These are phyloP conservation scores for Trichomonascaceae sp. DNA, from an alignment of 1,139 yeast species.

Conservation along the genomic window DNA sequence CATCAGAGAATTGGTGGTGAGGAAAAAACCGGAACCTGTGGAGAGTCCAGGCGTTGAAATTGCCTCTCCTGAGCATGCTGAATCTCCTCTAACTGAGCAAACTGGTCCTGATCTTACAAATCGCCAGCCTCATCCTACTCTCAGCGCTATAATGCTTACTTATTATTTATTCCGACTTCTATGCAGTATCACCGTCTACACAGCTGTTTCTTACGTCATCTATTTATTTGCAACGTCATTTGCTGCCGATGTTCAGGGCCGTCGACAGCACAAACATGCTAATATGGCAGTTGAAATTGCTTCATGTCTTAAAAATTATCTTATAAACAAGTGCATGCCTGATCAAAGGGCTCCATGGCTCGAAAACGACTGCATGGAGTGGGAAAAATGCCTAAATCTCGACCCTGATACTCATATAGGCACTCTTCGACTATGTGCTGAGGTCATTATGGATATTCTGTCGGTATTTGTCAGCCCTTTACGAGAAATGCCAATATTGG, in stretches of 20 bases:
- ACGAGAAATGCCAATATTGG: neutral
- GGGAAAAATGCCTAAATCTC: constrained; percentile 77
- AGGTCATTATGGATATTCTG: constrained; percentile 67
- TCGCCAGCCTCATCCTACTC: neutral
- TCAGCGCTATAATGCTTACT: neutral
- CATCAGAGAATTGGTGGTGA: neutral
- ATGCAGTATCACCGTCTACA: neutral
- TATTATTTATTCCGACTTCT: neutral
- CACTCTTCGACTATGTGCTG: constrained; percentile 63
- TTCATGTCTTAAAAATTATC: constrained; percentile 60
- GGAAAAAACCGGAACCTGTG: neutral
- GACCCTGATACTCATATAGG: constrained; percentile 67
- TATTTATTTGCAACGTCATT: constrained; percentile 52
- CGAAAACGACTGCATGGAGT: constrained; percentile 57
- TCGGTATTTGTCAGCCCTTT: constrained; percentile 58
- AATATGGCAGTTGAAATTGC: constrained; percentile 56
- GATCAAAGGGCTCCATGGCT: constrained; percentile 54
- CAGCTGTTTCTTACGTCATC: constrained; percentile 29
- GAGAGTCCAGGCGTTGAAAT: neutral
- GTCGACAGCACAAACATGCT: constrained; percentile 50
- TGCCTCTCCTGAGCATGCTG: neutral
- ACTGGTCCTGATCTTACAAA: too few relatives aligned
- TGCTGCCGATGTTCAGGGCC: constrained; percentile 57
- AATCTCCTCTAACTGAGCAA: too few relatives aligned
- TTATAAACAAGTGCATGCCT: constrained; percentile 57